phyloP scores from a whole-genome alignment of 441 rosid genomes.

The Hura crepitans region DNA sequence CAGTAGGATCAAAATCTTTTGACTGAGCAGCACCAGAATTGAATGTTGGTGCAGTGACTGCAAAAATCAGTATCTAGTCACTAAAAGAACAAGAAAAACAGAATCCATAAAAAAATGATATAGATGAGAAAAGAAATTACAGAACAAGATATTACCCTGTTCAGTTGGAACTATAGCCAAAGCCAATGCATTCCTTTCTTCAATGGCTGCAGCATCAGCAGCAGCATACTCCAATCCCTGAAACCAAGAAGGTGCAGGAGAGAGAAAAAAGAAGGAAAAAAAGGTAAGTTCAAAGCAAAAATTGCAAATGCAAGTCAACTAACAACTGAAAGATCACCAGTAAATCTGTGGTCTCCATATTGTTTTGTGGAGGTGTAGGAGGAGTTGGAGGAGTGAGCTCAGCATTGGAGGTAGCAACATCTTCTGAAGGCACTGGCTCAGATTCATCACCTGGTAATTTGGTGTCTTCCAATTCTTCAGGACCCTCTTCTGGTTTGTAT shows the following conservation, averaged over 20 bases:
- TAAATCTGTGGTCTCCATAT: constrained; percentile 60
- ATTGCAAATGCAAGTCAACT: constrained; percentile 12
- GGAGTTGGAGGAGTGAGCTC: constrained; percentile 45
- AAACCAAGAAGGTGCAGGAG: constrained; percentile 12
- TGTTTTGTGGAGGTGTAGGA: constrained; percentile 50
- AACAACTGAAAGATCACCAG: constrained; percentile 48
- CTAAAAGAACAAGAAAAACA: neutral
- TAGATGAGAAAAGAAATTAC: neutral
- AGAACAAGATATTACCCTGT: constrained; percentile 35
- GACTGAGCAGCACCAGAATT: constrained; percentile 45
- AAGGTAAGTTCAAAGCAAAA: constrained; percentile 10
- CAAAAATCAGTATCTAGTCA: constrained; percentile 18
- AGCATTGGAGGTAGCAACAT: constrained; percentile 35
- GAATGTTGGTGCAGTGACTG: constrained; percentile 56
- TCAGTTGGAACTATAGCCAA: constrained; percentile 77
- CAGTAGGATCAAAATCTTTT: constrained; percentile 71
- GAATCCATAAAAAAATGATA: neutral
- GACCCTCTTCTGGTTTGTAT: constrained; percentile 76
- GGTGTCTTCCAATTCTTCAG: constrained; percentile 63
- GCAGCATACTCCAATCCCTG: constrained; percentile 60
- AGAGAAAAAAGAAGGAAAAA: constrained; percentile 9
- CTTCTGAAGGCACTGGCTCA: constrained; percentile 51
- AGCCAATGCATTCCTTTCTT: constrained; percentile 86
- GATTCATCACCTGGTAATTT: constrained; percentile 52
- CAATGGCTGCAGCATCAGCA: constrained; percentile 64